Percentiles rank a stretch among this genome's conserved stretches.
phyloP scores from a whole-genome alignment of 2,329 filamentous ascomycete species.

The Dactylonectria macrodidyma region DNA sequence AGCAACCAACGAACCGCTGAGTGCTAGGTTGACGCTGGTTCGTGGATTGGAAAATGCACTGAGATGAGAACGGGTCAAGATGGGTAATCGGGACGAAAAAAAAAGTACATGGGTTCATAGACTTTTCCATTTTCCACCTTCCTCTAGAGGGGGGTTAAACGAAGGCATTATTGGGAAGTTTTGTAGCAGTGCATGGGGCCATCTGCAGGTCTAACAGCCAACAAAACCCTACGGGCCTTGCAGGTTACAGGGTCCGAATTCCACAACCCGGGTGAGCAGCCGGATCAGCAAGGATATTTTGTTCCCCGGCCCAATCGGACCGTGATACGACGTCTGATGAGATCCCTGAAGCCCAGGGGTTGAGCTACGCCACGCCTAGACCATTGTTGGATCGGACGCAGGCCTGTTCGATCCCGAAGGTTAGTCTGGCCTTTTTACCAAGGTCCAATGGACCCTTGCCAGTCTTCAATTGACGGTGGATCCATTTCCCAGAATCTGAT shows the following conservation, averaged over 20 bases:
- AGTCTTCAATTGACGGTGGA: no score
- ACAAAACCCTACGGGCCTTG: slow-evolving; percentile 15
- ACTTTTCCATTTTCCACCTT: slow-evolving; percentile 20
- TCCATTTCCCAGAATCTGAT: no score
- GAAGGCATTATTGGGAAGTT: slow-evolving; percentile 6
- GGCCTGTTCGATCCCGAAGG: no score
- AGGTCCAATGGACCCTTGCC: no score
- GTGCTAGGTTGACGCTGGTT: not conserved
- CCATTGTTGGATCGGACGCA: not conserved
- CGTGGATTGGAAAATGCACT: slow-evolving; percentile 4
- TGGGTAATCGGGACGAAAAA: slow-evolving; percentile 4
- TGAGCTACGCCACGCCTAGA: slow-evolving; percentile 13
- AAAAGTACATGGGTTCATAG: slow-evolving; percentile 11
- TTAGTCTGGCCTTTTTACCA: no score
- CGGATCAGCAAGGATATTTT: slow-evolving; percentile 8
- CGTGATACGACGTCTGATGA: not conserved
- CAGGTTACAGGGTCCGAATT: slow-evolving; percentile 7
- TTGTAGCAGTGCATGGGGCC: not conserved
- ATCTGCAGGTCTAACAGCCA: not conserved
- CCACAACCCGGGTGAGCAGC: not conserved
- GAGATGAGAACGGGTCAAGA: not conserved
- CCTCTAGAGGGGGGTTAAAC: slow-evolving; percentile 11
- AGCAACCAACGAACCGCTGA: slow-evolving; percentile 14
- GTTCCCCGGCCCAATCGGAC: slow-evolving; percentile 29
- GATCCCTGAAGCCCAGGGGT: not conserved